Conservation (phyloP, 2,329 filamentous ascomycete genomes). For the Botrytis sinoallii region DNA sequence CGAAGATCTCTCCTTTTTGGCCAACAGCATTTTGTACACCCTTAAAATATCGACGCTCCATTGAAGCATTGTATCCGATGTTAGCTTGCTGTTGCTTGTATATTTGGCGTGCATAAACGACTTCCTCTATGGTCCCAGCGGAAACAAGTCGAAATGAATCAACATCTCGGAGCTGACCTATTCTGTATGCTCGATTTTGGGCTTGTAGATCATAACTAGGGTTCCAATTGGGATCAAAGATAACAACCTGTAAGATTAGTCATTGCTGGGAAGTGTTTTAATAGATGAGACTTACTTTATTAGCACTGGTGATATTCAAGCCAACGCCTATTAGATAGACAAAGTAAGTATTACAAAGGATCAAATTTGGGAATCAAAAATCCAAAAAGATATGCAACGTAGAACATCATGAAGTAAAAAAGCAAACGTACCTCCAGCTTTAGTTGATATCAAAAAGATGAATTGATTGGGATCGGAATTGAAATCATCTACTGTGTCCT, state of each 20-base stretch:
- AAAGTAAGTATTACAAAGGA: background rate
- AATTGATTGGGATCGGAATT: slow-evolving; percentile 85
- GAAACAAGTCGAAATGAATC: slow-evolving; percentile 93
- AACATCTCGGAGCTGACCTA: slow-evolving; percentile 88
- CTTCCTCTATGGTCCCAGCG: slow-evolving; percentile 91
- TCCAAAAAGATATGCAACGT: background rate
- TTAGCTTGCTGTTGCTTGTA: slow-evolving; percentile 99
- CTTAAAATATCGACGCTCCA: slow-evolving; percentile 90
- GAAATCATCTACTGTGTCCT: slow-evolving; percentile 82
- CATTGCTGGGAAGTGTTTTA: background rate
- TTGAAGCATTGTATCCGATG: slow-evolving; percentile 90
- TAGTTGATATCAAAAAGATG: slow-evolving; percentile 92
- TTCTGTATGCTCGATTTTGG: slow-evolving; percentile 93
- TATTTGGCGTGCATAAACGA: slow-evolving; percentile 93
- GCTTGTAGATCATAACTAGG: slow-evolving; percentile 92
- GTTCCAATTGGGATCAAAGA: slow-evolving; percentile 98
- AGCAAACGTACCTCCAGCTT: slow-evolving; percentile 61
- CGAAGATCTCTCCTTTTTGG: slow-evolving; percentile 92
- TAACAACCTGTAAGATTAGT: slow-evolving; percentile 49
- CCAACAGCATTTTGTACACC: slow-evolving; percentile 82
- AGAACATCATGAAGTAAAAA: background rate
- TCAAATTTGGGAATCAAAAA: too few species aligned
- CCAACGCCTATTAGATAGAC: slow-evolving; percentile 58
- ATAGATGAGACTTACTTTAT: slow-evolving; percentile 63
- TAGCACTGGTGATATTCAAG: slow-evolving; percentile 93